Evolutionary conservation across 1,139 yeast species (phyloP).

Genomic region (Pichia sp.): DNA sequence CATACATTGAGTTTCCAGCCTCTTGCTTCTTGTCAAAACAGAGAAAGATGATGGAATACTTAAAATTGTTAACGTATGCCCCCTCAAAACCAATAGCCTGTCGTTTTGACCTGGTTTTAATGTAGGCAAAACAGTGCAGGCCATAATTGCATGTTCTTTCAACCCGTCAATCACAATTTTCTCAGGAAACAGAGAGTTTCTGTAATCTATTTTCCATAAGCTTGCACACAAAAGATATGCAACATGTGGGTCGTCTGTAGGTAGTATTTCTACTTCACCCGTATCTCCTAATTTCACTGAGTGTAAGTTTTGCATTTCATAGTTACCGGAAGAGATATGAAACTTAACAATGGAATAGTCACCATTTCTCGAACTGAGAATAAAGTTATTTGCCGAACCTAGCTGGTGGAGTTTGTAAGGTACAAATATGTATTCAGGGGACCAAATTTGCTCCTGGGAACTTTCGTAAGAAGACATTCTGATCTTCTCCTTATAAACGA

Average conservation of each 20-base stretch:
- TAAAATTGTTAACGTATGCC: not conserved
- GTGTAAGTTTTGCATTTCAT: not conserved
- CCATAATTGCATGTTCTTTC: not conserved
- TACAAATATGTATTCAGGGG: constrained; percentile 1
- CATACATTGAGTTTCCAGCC: constrained; percentile 9
- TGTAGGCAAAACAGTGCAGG: not conserved
- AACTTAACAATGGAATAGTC: constrained; percentile 5
- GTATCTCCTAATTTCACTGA: constrained; percentile 3
- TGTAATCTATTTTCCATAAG: constrained; percentile 42
- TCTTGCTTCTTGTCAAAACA: not conserved
- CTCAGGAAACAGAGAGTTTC: constrained; percentile 36
- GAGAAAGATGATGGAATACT: not conserved
- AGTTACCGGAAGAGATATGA: not conserved
- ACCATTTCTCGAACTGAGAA: constrained; percentile 17
- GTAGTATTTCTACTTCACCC: constrained; percentile 14
- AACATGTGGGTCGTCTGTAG: not conserved
- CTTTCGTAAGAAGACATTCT: constrained; percentile 1
- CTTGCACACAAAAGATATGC: constrained; percentile 34
- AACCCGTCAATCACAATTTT: constrained; percentile 40
- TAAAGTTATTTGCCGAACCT: not conserved
- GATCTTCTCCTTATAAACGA: not conserved
- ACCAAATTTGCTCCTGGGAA: too few species aligned
- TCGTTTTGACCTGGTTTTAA: not conserved
- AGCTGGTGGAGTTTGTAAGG: constrained; percentile 4
- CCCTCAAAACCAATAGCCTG: not conserved